Evolutionary conservation across 2,329 filamentous ascomycete species (phyloP).

Genomic region (Colletotrichum destructivum): DNA sequence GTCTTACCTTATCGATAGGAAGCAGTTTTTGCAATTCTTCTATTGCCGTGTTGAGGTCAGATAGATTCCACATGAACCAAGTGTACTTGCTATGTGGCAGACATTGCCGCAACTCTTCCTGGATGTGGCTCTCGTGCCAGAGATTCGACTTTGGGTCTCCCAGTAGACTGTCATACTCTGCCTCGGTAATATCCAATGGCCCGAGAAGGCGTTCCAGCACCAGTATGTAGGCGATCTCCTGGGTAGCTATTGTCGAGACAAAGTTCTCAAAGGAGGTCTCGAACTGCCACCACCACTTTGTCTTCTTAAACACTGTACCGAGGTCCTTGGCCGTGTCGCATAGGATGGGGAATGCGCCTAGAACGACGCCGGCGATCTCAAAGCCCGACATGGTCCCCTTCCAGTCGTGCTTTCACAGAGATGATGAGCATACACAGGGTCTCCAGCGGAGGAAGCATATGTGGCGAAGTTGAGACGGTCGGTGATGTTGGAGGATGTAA

Average conservation of each 20-base stretch:
- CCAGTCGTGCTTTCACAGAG: not conserved
- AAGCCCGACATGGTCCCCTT: conserved; percentile 22
- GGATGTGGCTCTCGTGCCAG: not conserved
- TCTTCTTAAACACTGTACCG: not conserved
- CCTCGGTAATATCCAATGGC: conserved; percentile 3
- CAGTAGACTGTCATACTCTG: not conserved
- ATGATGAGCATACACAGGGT: not conserved
- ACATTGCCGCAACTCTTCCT: conserved; percentile 8
- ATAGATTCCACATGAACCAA: conserved; percentile 12
- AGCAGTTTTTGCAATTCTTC: not conserved
- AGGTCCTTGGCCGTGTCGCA: conserved; percentile 8
- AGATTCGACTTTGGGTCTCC: not conserved
- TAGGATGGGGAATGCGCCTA: conserved; percentile 27
- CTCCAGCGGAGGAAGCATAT: not conserved
- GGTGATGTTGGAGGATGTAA: too few species aligned
- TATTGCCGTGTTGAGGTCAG: conserved; percentile 7
- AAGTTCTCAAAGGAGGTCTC: conserved; percentile 14
- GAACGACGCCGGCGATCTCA: conserved; percentile 29
- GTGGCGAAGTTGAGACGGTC: not conserved
- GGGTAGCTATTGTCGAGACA: conserved; percentile 7
- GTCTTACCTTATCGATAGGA: conserved; percentile 2
- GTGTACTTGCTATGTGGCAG: not conserved
- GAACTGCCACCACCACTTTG: conserved; percentile 26
- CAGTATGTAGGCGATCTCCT: conserved; percentile 23
- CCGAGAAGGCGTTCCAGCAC: conserved; percentile 18